Percentiles rank a stretch among this genome's conserved stretches.
These are phyloP conservation scores for Vitis rotundifolia DNA, from an alignment of 164 flowering plant genomes.

Conservation along the genomic window DNA sequence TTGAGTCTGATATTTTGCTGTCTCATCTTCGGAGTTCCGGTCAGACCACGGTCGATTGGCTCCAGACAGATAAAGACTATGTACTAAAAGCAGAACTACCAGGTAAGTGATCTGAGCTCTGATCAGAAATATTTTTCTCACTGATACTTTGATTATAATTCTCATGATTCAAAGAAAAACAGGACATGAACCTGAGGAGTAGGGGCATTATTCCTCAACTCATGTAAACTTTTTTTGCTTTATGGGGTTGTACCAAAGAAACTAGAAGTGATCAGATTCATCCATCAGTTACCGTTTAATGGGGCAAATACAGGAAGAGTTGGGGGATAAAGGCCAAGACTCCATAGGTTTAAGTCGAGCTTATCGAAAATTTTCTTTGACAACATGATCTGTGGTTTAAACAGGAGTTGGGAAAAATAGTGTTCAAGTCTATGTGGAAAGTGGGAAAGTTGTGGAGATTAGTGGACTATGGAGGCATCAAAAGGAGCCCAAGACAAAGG, in stretches of 20 bases:
- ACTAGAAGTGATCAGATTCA: no score
- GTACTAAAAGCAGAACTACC: conserved; percentile 69
- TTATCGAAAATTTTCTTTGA: background rate
- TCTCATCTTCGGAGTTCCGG: conserved; percentile 40
- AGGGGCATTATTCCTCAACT: conserved; percentile 1
- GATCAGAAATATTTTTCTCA: background rate
- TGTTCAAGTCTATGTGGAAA: conserved; percentile 48
- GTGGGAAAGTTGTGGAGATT: conserved; percentile 73
- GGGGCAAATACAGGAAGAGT: conserved; percentile 2
- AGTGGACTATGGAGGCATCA: conserved; percentile 65
- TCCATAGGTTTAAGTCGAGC: background rate
- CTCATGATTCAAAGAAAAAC: background rate
- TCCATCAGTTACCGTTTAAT: no score
- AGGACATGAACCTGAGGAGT: conserved; percentile 3
- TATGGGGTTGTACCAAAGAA: no score
- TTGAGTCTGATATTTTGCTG: conserved; percentile 62
- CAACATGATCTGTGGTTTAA: background rate
- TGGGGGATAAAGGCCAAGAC: conserved; percentile 4
- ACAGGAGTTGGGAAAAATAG: conserved; percentile 45
- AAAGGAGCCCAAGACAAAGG: conserved; percentile 40
- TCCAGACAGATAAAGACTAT: conserved; percentile 59
- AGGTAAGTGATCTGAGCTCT: conserved; percentile 32
- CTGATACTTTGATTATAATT: background rate
- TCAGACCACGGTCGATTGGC: conserved; percentile 61
- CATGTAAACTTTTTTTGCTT: background rate